Evolutionary conservation across 129 eudicot species (phyloP).

Genomic region (Flaveria sonorensis): DNA sequence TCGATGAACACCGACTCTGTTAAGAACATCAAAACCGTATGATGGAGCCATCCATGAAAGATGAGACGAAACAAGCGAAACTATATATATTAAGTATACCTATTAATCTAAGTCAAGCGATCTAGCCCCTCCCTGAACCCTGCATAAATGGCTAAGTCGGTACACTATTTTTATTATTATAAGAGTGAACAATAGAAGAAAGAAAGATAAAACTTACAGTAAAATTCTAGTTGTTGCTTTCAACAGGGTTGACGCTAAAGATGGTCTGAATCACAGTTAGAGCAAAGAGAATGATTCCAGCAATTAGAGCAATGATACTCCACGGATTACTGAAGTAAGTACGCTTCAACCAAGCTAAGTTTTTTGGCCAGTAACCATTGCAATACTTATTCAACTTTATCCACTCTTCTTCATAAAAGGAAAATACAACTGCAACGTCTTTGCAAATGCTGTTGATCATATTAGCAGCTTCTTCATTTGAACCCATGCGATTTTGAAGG

Average conservation of each 20-base stretch:
- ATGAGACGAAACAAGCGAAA: too few species aligned
- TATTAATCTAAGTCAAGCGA: too few species aligned
- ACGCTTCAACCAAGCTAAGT: constrained; percentile 15
- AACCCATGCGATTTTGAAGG: neutral
- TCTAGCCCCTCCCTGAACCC: too few species aligned
- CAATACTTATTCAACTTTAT: neutral
- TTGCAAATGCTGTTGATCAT: constrained; percentile 13
- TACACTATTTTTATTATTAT: too few species aligned
- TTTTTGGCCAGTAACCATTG: neutral
- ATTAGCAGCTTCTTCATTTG: constrained; percentile 1
- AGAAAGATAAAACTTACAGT: neutral
- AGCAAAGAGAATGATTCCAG: constrained; percentile 9
- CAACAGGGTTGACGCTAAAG: neutral
- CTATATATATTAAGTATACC: too few species aligned
- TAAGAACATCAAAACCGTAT: too few species aligned
- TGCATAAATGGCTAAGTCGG: too few species aligned
- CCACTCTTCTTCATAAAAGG: neutral
- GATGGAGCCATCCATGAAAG: too few species aligned
- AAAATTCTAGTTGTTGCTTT: neutral
- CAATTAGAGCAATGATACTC: constrained; percentile 13
- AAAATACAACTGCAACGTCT: neutral
- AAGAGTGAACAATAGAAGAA: too few species aligned
- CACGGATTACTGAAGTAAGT: constrained; percentile 19
- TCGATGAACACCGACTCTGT: too few species aligned
- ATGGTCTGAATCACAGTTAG: neutral